A percentile compares a stretch with the other conserved stretches of the same genome.
Evolutionary conservation across 2,329 filamentous ascomycete species (phyloP).

Genomic region (Aspergillus alliaceus): DNA sequence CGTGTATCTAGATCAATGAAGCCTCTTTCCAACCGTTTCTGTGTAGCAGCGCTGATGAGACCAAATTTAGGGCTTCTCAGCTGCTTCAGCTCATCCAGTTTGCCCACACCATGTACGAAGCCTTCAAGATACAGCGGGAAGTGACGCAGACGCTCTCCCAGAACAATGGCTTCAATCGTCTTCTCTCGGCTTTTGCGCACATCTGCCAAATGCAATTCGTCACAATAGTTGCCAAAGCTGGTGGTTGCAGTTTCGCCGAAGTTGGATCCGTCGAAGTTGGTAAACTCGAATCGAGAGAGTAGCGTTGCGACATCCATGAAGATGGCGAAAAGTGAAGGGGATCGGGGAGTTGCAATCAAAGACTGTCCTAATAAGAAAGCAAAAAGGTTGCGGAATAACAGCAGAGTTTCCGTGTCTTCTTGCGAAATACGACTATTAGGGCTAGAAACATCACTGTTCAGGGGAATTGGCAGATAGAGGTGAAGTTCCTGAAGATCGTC

Average conservation of each 20-base stretch:
- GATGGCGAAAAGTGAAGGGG: slow-evolving; percentile 57
- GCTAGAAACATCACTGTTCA: slow-evolving; percentile 52
- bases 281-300: slow-evolving; percentile 59
- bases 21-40: slow-evolving; percentile 77
- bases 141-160: slow-evolving; percentile 84
- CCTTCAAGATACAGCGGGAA: slow-evolving; percentile 84
- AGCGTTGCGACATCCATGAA: slow-evolving; percentile 62
- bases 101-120: slow-evolving; percentile 87
- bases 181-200: slow-evolving; percentile 81
- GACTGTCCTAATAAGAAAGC: slow-evolving; percentile 64
- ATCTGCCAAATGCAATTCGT: slow-evolving; percentile 75
- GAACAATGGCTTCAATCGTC: slow-evolving; percentile 82
- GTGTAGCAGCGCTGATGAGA: slow-evolving; percentile 69
- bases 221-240: slow-evolving; percentile 62
- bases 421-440: slow-evolving; percentile 33
- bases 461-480: slow-evolving; percentile 59
- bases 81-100: slow-evolving; percentile 71
- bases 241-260: slow-evolving; percentile 60
- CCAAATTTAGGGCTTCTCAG: slow-evolving; percentile 68
- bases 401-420: slow-evolving; percentile 57
- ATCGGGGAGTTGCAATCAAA: slow-evolving; percentile 58
- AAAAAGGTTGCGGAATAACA: slow-evolving; percentile 64
- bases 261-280: slow-evolving; percentile 63
- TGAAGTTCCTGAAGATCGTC: slow-evolving; percentile 50
- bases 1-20: slow-evolving; percentile 76